Base-by-base conservation (phyloP, 2,329 filamentous ascomycete genomes). In the Aspergillus amoenus region DNA sequence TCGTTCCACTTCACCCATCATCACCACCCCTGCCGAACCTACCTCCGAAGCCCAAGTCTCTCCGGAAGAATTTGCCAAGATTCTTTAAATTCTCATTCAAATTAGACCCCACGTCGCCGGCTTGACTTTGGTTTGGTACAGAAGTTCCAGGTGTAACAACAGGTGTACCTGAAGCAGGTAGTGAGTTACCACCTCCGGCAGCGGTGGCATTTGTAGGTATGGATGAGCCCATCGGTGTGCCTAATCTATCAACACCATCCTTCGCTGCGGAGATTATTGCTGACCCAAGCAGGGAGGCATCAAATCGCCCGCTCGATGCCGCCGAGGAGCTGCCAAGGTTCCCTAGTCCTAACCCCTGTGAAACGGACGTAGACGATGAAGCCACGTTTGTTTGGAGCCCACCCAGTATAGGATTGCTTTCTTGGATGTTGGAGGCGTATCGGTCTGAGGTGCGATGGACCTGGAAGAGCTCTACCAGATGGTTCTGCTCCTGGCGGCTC, bases 21-120 rank as follows among this genome's bases (percentile, higher is more conserved):
- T 73, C 70, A 56, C 70, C 71, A 50, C 68, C 64, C 49, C 69
- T 49, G 56, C 89, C 89, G 72, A 93, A 93, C 63, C 89, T 79
- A 11, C 84, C 85, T 2, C 89, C 88, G 62, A 93, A 83, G 2
- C 87, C 89, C 61, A 93, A 87, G 78, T 97, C 93, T 61, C 93
- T 81, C 61, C 89, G 87, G 79, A 97, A 97, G 77, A 97, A 97
- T 76, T 96, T 97, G 22, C 93, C 93, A 76, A 99, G 90, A 72
- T 91, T 96, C 78, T 91, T 93, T 75, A 97, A 73, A 74, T 97
- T 97, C 75, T 96, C 93, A 71, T 97, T 96, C 62, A 97, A 84
- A 52, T 89, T 91, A 7, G 84, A 67, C 41, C 52, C 70, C 63
- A 54, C 67, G 60, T 47, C 61, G 59, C 30, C 65, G 56, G 63